phyloP scores from a whole-genome alignment of 805 yeast genomes.

The Wickerhamomyces hampshirensis region DNA sequence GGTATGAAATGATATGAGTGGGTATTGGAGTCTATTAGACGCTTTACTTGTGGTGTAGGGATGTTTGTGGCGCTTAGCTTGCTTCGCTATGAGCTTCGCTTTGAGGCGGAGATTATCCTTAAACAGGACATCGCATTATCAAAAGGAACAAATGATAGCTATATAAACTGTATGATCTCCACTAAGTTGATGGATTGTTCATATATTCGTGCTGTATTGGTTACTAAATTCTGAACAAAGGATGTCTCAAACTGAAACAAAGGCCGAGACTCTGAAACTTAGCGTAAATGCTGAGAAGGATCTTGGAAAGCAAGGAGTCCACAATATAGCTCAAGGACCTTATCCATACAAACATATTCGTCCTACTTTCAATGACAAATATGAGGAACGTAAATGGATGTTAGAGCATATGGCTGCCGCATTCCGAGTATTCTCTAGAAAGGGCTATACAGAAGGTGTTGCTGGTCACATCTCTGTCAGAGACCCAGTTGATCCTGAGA shows the following conservation, averaged over 20 bases:
- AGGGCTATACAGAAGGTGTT: constrained; percentile 68
- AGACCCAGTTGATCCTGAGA: constrained; percentile 75
- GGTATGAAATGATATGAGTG: too few relatives aligned
- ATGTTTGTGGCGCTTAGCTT: too few relatives aligned
- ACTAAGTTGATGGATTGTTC: too few relatives aligned
- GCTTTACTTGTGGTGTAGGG: too few relatives aligned
- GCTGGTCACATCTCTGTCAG: constrained; percentile 86
- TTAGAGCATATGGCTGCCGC: constrained; percentile 81
- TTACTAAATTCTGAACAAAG: too few relatives aligned
- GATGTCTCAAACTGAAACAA: constrained; percentile 6
- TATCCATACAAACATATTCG: constrained; percentile 40
- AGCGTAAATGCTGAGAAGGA: constrained; percentile 3
- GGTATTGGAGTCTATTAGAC: too few relatives aligned
- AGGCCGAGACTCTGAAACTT: constrained; percentile 9
- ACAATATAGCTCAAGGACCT: constrained; percentile 54
- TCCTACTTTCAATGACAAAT: constrained; percentile 47
- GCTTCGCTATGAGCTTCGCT: too few relatives aligned
- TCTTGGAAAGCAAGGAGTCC: constrained; percentile 44
- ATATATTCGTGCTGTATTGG: too few relatives aligned
- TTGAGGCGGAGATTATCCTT: too few relatives aligned
- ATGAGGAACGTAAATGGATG: constrained; percentile 48
- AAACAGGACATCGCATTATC: too few relatives aligned
- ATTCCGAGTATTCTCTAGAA: constrained; percentile 76
- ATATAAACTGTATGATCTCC: too few relatives aligned
- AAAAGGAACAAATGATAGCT: too few relatives aligned